These are phyloP conservation scores for Trypanosoma scelopori DNA, from an alignment of 208 protist species.

Conservation along the genomic window DNA sequence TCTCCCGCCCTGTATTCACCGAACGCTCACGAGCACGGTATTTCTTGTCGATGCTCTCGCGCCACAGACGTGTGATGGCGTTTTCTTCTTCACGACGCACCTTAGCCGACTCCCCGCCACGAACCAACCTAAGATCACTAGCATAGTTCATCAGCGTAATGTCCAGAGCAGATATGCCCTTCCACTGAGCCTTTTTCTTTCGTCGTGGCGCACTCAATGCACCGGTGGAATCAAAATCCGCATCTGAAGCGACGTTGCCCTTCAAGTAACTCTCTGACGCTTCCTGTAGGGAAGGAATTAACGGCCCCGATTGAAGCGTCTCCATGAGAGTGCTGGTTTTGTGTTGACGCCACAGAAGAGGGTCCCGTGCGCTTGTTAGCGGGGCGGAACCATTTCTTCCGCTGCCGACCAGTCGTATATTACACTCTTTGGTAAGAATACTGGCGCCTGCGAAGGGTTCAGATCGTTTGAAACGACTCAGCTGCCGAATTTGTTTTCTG, in stretches of 20 bases:
- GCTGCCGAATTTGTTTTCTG: constrained; percentile 35
- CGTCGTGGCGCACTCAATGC: not conserved
- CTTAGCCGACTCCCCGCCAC: constrained; percentile 2
- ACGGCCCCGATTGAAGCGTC: constrained; percentile 26
- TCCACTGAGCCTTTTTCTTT: constrained; percentile 47
- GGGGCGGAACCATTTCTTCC: not conserved
- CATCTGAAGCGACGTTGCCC: constrained; percentile 2
- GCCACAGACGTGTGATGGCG: constrained; percentile 56
- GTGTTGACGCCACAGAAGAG: constrained; percentile 39
- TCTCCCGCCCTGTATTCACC: not conserved
- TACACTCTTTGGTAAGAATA: constrained; percentile 35
- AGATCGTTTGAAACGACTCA: constrained; percentile 46
- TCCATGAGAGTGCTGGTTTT: constrained; percentile 33
- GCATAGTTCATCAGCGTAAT: constrained; percentile 54
- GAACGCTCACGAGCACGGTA: constrained; percentile 6
- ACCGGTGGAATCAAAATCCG: not conserved
- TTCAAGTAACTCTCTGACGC: constrained; percentile 28
- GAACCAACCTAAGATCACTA: constrained; percentile 41
- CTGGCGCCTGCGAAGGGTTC: constrained; percentile 53
- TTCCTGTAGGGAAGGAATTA: constrained; percentile 35
- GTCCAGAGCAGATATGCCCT: constrained; percentile 52
- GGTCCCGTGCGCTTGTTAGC: constrained; percentile 5
- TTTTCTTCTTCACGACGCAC: constrained; percentile 46
- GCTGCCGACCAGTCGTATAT: not conserved
- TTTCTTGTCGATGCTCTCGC: constrained; percentile 27